Evolutionary conservation across 1,284 basidiomycete genomes (phyloP).

Genomic region (Mixia osmundae): DNA sequence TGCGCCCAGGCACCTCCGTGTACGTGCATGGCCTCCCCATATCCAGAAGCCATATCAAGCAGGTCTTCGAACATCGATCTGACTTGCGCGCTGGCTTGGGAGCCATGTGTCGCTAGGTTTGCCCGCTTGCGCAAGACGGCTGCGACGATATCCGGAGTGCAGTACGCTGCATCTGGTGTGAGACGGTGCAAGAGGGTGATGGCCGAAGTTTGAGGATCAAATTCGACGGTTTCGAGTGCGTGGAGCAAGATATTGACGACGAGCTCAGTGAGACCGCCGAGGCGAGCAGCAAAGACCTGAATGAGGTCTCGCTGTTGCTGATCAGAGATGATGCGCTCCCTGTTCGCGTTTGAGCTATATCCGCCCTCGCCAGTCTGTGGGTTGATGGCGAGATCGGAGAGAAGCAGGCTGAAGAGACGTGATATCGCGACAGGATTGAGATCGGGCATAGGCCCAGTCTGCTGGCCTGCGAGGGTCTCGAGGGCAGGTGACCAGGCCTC

Average conservation of each 20-base stretch:
- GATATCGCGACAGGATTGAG: no score
- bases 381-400: no score
- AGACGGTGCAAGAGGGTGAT: constrained; percentile 11
- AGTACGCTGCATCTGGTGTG: constrained; percentile 11
- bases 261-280: neutral
- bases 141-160: constrained; percentile 33
- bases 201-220: constrained; percentile 1
- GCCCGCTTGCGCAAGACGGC: constrained; percentile 31
- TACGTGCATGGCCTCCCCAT: constrained; percentile 8
- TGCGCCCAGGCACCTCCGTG: constrained; percentile 7
- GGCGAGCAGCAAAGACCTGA: neutral
- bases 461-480: no score
- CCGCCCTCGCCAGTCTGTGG: no score
- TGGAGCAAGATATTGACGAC: neutral
- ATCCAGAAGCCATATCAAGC: constrained; percentile 9
- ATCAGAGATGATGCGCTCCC: no score
- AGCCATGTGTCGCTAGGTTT: neutral
- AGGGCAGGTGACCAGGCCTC: no score
- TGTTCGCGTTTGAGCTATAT: no score
- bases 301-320: neutral
- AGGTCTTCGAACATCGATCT: constrained; percentile 10
- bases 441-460: no score
- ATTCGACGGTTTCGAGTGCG: constrained; percentile 1
- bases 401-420: no score
- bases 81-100: constrained; percentile 8